These are phyloP conservation scores for Apiospora hydei DNA, from an alignment of 2,329 filamentous ascomycete species.

Conservation along the genomic window DNA sequence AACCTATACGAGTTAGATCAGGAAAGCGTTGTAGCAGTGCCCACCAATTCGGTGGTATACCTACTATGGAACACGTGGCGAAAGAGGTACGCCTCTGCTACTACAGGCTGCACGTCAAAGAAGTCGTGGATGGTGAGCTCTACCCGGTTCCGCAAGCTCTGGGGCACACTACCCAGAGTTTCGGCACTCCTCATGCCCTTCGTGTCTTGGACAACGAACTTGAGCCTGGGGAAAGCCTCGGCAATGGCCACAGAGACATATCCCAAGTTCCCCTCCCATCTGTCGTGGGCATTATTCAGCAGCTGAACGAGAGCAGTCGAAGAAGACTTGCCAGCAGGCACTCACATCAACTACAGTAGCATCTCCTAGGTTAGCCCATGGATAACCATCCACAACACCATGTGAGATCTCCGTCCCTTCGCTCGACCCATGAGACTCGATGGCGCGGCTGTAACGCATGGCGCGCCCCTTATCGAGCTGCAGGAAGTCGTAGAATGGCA, in stretches of 20 bases:
- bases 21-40: not conserved
- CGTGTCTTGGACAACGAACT: conserved; percentile 38
- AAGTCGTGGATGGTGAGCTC: conserved; percentile 9
- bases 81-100: conserved; percentile 15
- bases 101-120: conserved; percentile 8
- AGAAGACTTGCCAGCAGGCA: not conserved
- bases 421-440: conserved; percentile 16
- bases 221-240: conserved; percentile 26
- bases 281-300: not conserved
- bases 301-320: not conserved
- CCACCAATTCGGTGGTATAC: not conserved
- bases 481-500: conserved; percentile 21
- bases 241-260: conserved; percentile 29
- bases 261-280: conserved; percentile 25
- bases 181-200: conserved; percentile 34
- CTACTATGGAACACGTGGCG: conserved; percentile 23
- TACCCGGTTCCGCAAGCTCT: not conserved
- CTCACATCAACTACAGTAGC: conserved; percentile 22
- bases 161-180: conserved; percentile 25
- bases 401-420: conserved; percentile 6
- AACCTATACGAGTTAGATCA: not conserved
- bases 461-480: conserved; percentile 6
- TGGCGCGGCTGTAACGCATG: conserved; percentile 15
- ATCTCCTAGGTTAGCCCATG: not conserved
- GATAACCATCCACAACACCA: conserved; percentile 21